Base-by-base conservation (phyloP, 305 asterid species). In the Stenogyne calaminthoides region DNA sequence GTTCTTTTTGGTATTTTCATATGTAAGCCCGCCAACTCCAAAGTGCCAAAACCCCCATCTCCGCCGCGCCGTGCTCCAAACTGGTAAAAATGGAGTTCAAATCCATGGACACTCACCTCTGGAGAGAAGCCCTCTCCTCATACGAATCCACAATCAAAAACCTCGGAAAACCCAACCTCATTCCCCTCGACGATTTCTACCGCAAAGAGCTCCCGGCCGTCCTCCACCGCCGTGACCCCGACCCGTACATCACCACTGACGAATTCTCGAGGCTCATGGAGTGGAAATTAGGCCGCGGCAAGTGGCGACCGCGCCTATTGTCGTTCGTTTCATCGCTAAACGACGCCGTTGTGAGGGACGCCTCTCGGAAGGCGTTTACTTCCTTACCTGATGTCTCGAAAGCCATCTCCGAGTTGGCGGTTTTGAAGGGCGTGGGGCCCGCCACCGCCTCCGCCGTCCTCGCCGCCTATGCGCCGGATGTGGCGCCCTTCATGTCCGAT, bases 361-460 rank as follows among this genome's bases (percentile, higher is more conserved):
- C 93, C 11, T 93, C 98, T 7, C 52, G 70, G 18, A 91, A 86
- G 78, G 96, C 96, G 15, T 89, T 93, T 52, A 78, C 69, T 58
- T 84, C 85, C 19, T 70, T 89, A 11, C 97, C 96, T 15, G 92
- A 93, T 69, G 79, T 88, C n/a, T 59, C 85, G 4, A 85, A 80
- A 70, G 92, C 95, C 55, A 77, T 90, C 47, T 62, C 76, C 54
- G 95, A 78, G 77, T 77, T 93, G 20, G 84, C 91, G 16, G 92
- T 80, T 9, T 18, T 93, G 74, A 93, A 93, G 77, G 98, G 98
- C 40, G 90, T 93, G 14, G 97, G 98, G 0, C 95, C 98, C 54
- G 97, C 98, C 67, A 93, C 96, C 36, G 98, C 98, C 39, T 93
- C 98, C 5, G 97, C 97, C 14, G 80, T 90, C 27, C 92, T 93